phyloP scores from a whole-genome alignment of 345 rosid species.

The Corchorus capsularis region DNA sequence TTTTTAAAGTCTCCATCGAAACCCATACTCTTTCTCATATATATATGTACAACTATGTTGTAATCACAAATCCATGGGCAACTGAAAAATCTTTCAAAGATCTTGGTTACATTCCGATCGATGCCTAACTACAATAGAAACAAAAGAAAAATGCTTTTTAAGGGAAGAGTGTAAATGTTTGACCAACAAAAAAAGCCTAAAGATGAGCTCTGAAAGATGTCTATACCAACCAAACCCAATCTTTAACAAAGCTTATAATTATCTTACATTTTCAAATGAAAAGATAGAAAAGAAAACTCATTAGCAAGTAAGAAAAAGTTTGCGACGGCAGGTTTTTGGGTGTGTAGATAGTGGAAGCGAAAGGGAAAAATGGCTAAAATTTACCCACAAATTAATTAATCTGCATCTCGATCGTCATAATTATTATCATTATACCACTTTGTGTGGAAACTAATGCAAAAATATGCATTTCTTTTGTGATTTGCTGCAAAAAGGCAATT shows the following conservation, averaged over 20 bases:
- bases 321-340: not conserved
- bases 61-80: not conserved
- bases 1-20: constrained; percentile 1
- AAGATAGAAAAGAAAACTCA: not conserved
- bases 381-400: too few relatives aligned
- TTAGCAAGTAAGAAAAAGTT: not conserved
- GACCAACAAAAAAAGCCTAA: not conserved
- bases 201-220: not conserved
- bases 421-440: not conserved
- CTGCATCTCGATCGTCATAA: too few relatives aligned
- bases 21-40: not conserved
- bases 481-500: not conserved
- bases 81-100: not conserved
- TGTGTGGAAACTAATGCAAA: constrained; percentile 9
- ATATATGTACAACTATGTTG: not conserved
- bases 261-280: not conserved
- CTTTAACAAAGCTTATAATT: not conserved
- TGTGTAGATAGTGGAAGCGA: not conserved
- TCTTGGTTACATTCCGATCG: not conserved
- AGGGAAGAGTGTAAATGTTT: not conserved
- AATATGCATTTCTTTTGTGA: not conserved
- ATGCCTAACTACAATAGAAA: not conserved
- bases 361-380: not conserved
- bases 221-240: not conserved
- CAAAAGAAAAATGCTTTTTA: not conserved